Evolutionary conservation across 805 yeast genomes (phyloP).

Genomic region (Yarrowia sp.): DNA sequence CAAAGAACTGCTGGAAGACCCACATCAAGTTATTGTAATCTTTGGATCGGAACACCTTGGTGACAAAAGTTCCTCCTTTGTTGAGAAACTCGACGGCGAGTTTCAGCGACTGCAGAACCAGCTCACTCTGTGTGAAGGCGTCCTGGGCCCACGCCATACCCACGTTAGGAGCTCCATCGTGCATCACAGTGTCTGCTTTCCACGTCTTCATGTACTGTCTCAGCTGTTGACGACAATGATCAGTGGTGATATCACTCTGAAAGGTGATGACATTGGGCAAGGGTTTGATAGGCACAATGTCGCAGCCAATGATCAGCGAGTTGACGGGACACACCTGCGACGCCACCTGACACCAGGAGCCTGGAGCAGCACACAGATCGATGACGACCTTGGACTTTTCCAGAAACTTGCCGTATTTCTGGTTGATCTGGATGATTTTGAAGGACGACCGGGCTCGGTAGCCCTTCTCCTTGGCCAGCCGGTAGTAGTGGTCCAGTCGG

Average conservation of each 20-base stretch:
- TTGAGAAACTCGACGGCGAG: slow-evolving; percentile 91
- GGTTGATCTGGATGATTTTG: slow-evolving; percentile 92
- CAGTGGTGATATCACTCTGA: slow-evolving; percentile 97
- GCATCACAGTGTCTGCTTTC: slow-evolving; percentile 97
- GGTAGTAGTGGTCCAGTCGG: slow-evolving; percentile 97
- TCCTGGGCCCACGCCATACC: slow-evolving; percentile 99
- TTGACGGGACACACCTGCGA: slow-evolving; percentile 90
- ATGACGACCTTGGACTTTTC: slow-evolving; percentile 95
- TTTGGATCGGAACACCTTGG: slow-evolving; percentile 97
- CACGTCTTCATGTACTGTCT: slow-evolving; percentile 97
- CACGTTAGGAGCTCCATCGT: slow-evolving; percentile 99
- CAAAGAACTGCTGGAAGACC: slow-evolving; percentile 96
- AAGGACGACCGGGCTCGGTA: slow-evolving; percentile 99
- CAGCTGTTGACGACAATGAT: slow-evolving; percentile 92
- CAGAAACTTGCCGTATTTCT: slow-evolving; percentile 92
- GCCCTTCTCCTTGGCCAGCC: slow-evolving; percentile 96
- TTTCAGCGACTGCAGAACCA: slow-evolving; percentile 90
- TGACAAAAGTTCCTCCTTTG: slow-evolving; percentile 93
- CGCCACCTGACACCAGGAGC: slow-evolving; percentile 99
- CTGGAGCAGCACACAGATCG: slow-evolving; percentile 99
- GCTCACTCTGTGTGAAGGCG: slow-evolving; percentile 97
- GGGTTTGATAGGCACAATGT: slow-evolving; percentile 96
- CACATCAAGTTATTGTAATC: slow-evolving; percentile 97
- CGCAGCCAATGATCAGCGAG: slow-evolving; percentile 97
- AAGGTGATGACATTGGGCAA: slow-evolving; percentile 93